phyloP scores from a whole-genome alignment of 2,329 filamentous ascomycete genomes.

The Neopestalotiopsis sp. region DNA sequence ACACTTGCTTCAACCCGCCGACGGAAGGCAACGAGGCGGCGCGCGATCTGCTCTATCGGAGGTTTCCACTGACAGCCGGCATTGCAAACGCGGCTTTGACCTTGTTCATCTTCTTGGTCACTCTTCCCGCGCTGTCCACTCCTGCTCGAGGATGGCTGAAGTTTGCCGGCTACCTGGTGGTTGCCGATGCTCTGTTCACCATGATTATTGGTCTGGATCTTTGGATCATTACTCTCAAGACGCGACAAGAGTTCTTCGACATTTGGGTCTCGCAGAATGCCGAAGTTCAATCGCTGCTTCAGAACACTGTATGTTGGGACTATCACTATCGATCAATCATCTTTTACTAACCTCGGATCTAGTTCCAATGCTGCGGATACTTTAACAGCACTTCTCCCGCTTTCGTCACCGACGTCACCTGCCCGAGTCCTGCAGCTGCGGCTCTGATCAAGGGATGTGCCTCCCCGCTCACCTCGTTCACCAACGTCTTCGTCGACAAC shows the following conservation, averaged over 20 bases:
- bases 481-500: slow-evolving; percentile 74
- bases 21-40: slow-evolving; percentile 54
- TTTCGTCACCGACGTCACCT: slow-evolving; percentile 72
- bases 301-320: slow-evolving; percentile 63
- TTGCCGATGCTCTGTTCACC: slow-evolving; percentile 68
- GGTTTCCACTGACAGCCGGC: slow-evolving; percentile 65
- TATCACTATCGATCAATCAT: neutral
- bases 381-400: slow-evolving; percentile 73
- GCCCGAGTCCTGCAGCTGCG: slow-evolving; percentile 73
- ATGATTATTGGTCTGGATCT: slow-evolving; percentile 69
- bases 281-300: slow-evolving; percentile 70
- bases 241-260: slow-evolving; percentile 64
- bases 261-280: slow-evolving; percentile 66
- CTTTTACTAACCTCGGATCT: neutral
- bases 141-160: slow-evolving; percentile 74
- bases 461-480: slow-evolving; percentile 68
- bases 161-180: slow-evolving; percentile 67
- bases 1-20: slow-evolving; percentile 48
- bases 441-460: slow-evolving; percentile 75
- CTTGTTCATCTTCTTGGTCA: slow-evolving; percentile 72
- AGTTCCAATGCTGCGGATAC: slow-evolving; percentile 86
- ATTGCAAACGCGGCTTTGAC: slow-evolving; percentile 76
- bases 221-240: slow-evolving; percentile 76
- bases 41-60: slow-evolving; percentile 57
- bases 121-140: slow-evolving; percentile 74